Percentiles rank a stretch among this genome's conserved stretches.
These are phyloP conservation scores for Plasmodium fragile DNA, from an alignment of 169 alveolate species.

Conservation along the genomic window DNA sequence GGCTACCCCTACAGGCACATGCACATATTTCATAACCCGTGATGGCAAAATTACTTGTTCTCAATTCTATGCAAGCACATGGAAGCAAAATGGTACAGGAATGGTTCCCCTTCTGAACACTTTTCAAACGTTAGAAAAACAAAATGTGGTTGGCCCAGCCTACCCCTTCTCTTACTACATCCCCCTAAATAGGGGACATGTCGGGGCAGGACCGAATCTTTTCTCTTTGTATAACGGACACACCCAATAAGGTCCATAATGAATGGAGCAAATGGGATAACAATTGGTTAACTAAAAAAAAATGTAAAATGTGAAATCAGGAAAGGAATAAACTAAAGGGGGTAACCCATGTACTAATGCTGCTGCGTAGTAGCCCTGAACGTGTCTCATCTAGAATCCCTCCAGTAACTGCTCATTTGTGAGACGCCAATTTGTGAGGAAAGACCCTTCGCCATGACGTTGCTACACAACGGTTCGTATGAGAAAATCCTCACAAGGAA, in stretches of 20 bases:
- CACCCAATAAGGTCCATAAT: background rate
- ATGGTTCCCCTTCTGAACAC: background rate
- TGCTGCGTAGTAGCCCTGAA: background rate
- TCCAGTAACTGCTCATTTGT: background rate
- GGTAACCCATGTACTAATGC: background rate
- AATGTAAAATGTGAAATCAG: background rate
- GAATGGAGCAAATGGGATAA: background rate
- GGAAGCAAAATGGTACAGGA: background rate
- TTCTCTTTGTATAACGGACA: background rate
- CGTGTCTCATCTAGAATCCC: background rate
- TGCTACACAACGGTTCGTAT: background rate
- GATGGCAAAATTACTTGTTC: background rate
- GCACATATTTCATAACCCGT: background rate
- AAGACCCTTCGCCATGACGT: background rate
- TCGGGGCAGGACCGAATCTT: background rate
- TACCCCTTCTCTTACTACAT: background rate
- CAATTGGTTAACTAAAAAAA: background rate
- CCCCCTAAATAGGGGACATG: background rate
- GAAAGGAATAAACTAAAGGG: background rate
- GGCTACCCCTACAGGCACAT: background rate
- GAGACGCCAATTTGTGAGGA: background rate
- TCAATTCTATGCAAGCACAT: background rate
- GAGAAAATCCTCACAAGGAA: background rate
- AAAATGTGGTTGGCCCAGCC: background rate
- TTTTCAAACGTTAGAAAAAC: background rate